phyloP scores from a whole-genome alignment of 164 flowering plant species.

The Chloranthus sessilifolius region DNA sequence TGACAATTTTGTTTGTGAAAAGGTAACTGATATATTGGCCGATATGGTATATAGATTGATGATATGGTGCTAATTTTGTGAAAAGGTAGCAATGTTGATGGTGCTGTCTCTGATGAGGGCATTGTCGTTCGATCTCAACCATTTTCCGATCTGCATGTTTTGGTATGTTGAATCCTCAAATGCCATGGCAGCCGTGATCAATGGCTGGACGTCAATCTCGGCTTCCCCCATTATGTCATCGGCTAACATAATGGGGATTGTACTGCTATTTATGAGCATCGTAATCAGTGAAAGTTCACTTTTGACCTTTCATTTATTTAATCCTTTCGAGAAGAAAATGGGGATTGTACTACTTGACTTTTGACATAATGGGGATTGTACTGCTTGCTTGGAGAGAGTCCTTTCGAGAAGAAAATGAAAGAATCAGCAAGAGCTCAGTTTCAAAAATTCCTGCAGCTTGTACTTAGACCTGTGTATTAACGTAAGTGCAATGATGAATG shows the following conservation, averaged over 20 bases:
- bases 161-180: slow-evolving; percentile 73
- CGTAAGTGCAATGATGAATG: slow-evolving; percentile 1
- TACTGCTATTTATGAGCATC: no score
- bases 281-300: no score
- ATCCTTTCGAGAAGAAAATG: no score
- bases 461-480: slow-evolving; percentile 67
- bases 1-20: no score
- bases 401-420: slow-evolving; percentile 38
- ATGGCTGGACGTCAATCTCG: slow-evolving; percentile 83
- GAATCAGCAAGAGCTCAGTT: slow-evolving; percentile 90
- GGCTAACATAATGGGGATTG: no score
- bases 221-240: slow-evolving; percentile 99
- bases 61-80: no score
- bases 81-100: slow-evolving; percentile 71
- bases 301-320: no score
- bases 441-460: slow-evolving; percentile 88
- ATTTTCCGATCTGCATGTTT: slow-evolving; percentile 96
- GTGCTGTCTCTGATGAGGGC: slow-evolving; percentile 79
- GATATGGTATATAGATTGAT: no score
- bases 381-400: no score
- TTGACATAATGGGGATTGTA: no score
- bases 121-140: slow-evolving; percentile 88
- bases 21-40: no score
- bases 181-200: slow-evolving; percentile 84
- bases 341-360: no score